Evolutionary conservation across 805 yeast genomes (phyloP).

Genomic region (Kazachstania kunashirensis): DNA sequence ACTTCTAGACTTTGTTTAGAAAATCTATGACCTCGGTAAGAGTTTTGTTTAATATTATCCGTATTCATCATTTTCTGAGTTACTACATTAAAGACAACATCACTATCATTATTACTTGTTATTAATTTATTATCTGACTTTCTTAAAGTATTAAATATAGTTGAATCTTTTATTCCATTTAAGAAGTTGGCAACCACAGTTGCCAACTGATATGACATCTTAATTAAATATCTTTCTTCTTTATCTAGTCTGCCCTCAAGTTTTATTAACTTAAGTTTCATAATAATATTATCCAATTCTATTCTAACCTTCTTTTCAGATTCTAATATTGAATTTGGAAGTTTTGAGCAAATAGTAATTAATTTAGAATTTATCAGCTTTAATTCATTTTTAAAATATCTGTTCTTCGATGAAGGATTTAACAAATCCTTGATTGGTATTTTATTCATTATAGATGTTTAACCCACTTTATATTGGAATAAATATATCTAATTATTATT

Average conservation of each 20-base stretch:
- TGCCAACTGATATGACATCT: conserved; percentile 10
- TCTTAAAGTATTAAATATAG: neutral
- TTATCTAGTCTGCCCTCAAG: conserved; percentile 1
- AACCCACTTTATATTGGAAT: no score
- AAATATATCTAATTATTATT: no score
- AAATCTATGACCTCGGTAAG: conserved; percentile 17
- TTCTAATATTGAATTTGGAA: conserved; percentile 2
- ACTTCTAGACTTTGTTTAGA: conserved; percentile 9
- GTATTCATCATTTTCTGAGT: conserved; percentile 13
- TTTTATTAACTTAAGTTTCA: conserved; percentile 2
- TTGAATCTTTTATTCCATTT: neutral
- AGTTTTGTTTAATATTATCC: conserved; percentile 4
- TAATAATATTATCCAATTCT: conserved; percentile 6
- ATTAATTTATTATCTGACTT: neutral
- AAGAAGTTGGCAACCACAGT: conserved; percentile 6
- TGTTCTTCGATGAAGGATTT: conserved; percentile 10
- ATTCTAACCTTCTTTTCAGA: neutral
- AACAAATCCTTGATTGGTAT: conserved; percentile 14
- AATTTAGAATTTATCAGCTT: conserved; percentile 8
- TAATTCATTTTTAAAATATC: conserved; percentile 5
- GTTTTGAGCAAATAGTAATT: conserved; percentile 7
- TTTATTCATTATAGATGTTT: conserved; percentile 9
- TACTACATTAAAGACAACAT: conserved; percentile 9
- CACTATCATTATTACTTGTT: neutral
- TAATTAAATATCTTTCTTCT: conserved; percentile 6